Conservation (phyloP, 805 yeast species). For the Saccharomyces jurei region DNA sequence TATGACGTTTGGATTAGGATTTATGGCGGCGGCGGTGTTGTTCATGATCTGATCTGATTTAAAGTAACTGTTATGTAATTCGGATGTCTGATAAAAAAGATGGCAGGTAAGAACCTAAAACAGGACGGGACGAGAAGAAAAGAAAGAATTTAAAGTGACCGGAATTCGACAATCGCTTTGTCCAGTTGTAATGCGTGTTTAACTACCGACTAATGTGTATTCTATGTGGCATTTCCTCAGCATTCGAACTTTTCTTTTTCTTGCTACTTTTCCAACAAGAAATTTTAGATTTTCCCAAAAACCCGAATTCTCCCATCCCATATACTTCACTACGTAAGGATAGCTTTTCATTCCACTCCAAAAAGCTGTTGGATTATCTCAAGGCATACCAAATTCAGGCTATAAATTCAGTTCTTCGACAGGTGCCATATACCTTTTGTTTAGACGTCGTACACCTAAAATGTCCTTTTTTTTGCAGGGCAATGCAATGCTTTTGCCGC, state of each 20-base stretch:
- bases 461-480: neutral
- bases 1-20: conserved; percentile 21
- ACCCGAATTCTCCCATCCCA: neutral
- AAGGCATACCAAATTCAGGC: neutral
- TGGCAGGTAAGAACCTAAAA: neutral
- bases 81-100: neutral
- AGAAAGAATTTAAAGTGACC: neutral
- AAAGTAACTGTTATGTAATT: neutral
- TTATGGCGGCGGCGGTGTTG: neutral
- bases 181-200: neutral
- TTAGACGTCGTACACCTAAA: neutral
- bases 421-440: neutral
- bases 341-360: neutral
- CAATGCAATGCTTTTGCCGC: neutral
- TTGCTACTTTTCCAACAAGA: neutral
- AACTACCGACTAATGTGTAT: neutral
- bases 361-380: neutral
- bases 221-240: neutral
- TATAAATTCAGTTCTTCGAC: neutral
- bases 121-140: neutral
- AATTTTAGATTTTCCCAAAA: neutral
- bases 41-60: neutral
- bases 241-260: neutral
- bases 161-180: neutral
- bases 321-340: neutral